Base-by-base conservation (phyloP, 305 asterid species). In the Solanum hybrid region DNA sequence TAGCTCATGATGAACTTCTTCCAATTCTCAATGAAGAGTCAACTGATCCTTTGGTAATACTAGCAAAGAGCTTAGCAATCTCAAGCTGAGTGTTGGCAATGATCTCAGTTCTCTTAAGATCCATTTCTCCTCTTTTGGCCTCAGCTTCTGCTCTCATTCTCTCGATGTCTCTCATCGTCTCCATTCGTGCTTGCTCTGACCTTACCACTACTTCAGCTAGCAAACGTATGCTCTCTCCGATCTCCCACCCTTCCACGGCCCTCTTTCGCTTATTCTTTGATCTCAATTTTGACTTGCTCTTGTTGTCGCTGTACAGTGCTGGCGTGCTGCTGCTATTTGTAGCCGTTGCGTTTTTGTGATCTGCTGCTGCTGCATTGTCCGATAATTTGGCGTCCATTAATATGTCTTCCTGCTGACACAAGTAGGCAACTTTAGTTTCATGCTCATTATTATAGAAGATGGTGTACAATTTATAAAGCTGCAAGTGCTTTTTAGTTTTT, bases 41-140 rank as follows among this genome's bases (percentile, higher is more conserved):
- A 26, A 92, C 90, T 85, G 86, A 79, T 29, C 94, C 92, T 83
- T 92, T 89, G 34, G 85, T 86, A 76, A 90, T 93, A 13, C 91
- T 88, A 10, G 97, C 96, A 92, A 95, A 95, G 26, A 96, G 92
- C 93, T 92, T 95, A 31, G 98, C 98, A 79, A 96, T 96, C 89
- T 96, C 96, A 84, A 96, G 94, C 38, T 96, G 98, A 91, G 98
- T 94, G 86, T 94, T 94, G 41, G 97, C 98, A 20, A 96, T 95
- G 36, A 96, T 96, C 92, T 96, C 96, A 0, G 98, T 96, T 70
- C 97, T 80, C 89, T 93, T 95, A 57, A 95, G 98, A 68, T 95
- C 98, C 92, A 96, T 93, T 88, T 96, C 98, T 72, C 94, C 97
- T 87, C 98, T 94, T 93, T 94, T 96, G 22, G 92, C 95, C 82